Evolutionary conservation across 495 filamentous ascomycete genomes (phyloP), one percentile per base, ranked within the genome.

Genomic region (Geopyxis carbonaria): DNA sequence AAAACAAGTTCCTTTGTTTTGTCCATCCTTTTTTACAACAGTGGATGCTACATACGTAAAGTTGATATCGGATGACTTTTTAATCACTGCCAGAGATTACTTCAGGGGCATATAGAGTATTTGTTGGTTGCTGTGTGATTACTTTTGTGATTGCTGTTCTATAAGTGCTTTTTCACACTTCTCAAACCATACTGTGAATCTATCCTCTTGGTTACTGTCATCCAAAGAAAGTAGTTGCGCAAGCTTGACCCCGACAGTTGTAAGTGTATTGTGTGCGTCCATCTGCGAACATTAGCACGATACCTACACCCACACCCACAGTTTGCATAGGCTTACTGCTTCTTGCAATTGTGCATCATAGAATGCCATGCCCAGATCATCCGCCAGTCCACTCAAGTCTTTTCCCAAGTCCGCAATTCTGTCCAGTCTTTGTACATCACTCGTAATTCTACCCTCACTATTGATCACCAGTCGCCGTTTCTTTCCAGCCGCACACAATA

Each of bases 321-420:
- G 31, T 5, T 33, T 14, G 13, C 7, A 34, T 34, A 23, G 8
- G 4, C 44, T 38, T 38, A 53, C 50, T 31, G 41, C 45, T 23
- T 53, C 51, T 10, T 45, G 34, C 14, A 29, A 15, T 1, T 31
- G 27, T 40, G 43, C 42, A 31, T 54, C 51, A 38, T 53, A 53
- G 30, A 49, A 54, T 18, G 50, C 51, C 45, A 53, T 54, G 14
- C 51, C 49, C 33, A 53, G 28, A 40, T 54, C 51, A 40, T 54
- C 51, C 22, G 37, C 51, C 10, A 45, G 31, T 16, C 37, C 38
- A n/a, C 31, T 38, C 18, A 54, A 15, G 23, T 39, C 22, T 36
- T 48, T 54, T 13, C 18, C 49, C 11, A 42, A 25, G 3, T 43
- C 34, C 16, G 31, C 51, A 20, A 53, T 45, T 15, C 24, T 31